phyloP scores from a whole-genome alignment of 768 basidiomycete species.

The Leccinum subgranulosum region DNA sequence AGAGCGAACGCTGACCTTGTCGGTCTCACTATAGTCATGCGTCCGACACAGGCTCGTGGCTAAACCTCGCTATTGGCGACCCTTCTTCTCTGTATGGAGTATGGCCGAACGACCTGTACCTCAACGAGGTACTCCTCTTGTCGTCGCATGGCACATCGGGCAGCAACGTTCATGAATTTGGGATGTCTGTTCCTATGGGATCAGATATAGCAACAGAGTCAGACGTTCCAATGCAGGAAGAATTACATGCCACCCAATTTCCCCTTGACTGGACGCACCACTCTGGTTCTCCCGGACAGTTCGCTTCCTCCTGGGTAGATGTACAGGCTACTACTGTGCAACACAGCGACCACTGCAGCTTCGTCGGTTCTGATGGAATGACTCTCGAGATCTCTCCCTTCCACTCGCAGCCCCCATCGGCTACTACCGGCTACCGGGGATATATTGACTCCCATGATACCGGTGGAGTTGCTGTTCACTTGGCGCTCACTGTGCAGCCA shows the following conservation, averaged over 20 bases:
- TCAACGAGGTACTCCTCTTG: neutral
- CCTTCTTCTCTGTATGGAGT: neutral
- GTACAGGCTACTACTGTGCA: neutral
- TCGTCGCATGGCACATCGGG: neutral
- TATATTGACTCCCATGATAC: neutral
- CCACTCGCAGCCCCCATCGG: neutral
- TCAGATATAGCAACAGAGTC: conserved; percentile 2
- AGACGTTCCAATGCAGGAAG: neutral
- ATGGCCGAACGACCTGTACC: neutral
- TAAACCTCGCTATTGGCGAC: neutral
- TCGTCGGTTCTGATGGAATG: neutral
- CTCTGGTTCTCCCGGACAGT: neutral
- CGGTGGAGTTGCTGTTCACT: neutral
- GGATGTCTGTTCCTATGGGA: neutral
- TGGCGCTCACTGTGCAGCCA: neutral
- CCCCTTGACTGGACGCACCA: neutral
- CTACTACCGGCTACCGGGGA: neutral
- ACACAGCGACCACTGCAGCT: neutral
- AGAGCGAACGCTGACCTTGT: neutral
- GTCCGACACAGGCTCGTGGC: conserved; percentile 3
- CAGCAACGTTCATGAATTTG: neutral
- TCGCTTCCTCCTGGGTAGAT: conserved; percentile 1
- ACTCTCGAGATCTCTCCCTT: neutral
- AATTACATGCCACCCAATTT: neutral
- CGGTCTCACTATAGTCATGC: neutral